Percentiles rank a stretch among this genome's conserved stretches.
Conservation (phyloP, 768 basidiomycete genomes). For the Trichaptum fuscoviolaceum region DNA sequence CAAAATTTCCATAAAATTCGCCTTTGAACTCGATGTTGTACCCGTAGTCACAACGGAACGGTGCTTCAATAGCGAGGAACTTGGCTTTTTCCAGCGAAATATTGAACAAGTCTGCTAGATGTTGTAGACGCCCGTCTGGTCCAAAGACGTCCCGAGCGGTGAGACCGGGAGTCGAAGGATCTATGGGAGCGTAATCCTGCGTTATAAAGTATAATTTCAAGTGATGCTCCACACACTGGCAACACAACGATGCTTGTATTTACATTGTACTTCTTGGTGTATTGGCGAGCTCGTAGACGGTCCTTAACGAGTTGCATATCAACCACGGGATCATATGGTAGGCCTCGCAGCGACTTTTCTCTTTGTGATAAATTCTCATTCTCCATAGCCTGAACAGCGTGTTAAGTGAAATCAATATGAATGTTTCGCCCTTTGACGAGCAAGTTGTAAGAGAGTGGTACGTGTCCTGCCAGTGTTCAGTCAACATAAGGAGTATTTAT, state of each 20-base stretch:
- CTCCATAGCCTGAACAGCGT: not conserved
- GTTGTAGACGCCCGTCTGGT: slow-evolving; percentile 12
- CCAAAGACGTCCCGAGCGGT: slow-evolving; percentile 8
- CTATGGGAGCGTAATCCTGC: slow-evolving; percentile 9
- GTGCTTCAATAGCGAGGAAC: slow-evolving; percentile 11
- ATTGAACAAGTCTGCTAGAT: slow-evolving; percentile 14
- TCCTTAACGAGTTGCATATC: slow-evolving; percentile 9
- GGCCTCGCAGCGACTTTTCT: slow-evolving; percentile 8
- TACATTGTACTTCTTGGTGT: slow-evolving; percentile 10
- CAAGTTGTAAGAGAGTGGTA: not conserved
- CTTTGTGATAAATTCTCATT: slow-evolving; percentile 5
- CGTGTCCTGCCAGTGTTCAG: not conserved
- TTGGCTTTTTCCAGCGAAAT: slow-evolving; percentile 9
- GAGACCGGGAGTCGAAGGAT: not conserved
- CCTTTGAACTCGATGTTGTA: slow-evolving; percentile 16
- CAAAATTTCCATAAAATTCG: slow-evolving; percentile 9
- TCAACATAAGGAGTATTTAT: not conserved
- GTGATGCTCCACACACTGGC: too few species aligned
- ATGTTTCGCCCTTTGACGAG: not conserved
- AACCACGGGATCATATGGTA: slow-evolving; percentile 8
- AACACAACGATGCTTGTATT: too few species aligned
- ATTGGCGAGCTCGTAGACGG: slow-evolving; percentile 9
- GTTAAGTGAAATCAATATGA: not conserved
- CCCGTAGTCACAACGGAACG: slow-evolving; percentile 13
- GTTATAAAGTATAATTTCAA: not conserved